These are phyloP conservation scores for Polyporus tsugae DNA, from an alignment of 1,284 basidiomycete genomes.

Conservation along the genomic window DNA sequence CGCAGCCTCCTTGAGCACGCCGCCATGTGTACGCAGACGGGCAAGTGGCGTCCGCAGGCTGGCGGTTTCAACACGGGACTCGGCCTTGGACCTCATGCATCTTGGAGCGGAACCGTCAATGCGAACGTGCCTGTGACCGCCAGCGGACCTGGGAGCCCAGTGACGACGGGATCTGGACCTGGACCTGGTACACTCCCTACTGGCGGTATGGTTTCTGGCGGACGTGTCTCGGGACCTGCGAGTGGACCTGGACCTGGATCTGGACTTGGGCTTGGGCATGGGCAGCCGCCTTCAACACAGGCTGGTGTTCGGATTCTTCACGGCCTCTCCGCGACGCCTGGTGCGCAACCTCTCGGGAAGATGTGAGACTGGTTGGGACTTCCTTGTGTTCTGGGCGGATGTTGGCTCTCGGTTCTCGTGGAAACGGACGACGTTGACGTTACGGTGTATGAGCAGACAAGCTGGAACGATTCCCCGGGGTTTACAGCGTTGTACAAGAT, in stretches of 20 bases:
- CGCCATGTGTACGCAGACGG: constrained; percentile 52
- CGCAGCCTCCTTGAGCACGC: constrained; percentile 70
- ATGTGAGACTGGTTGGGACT: neutral
- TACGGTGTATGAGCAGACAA: no score
- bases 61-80: constrained; percentile 15
- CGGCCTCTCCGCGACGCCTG: neutral
- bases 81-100: neutral
- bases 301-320: neutral
- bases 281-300: neutral
- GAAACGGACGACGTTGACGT: neutral
- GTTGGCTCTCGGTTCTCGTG: neutral
- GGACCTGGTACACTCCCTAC: neutral
- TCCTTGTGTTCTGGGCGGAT: neutral
- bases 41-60: constrained; percentile 37
- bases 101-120: constrained; percentile 2
- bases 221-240: neutral
- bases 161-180: neutral
- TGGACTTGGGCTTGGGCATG: neutral
- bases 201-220: neutral
- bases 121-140: neutral
- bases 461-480: no score
- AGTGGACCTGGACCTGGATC: neutral
- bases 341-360: neutral
- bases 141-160: neutral
- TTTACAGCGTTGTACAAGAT: no score